These are phyloP conservation scores for Apophysomyces ossiformis DNA, from an alignment of 371 early-diverging fungal species.

Conservation along the genomic window DNA sequence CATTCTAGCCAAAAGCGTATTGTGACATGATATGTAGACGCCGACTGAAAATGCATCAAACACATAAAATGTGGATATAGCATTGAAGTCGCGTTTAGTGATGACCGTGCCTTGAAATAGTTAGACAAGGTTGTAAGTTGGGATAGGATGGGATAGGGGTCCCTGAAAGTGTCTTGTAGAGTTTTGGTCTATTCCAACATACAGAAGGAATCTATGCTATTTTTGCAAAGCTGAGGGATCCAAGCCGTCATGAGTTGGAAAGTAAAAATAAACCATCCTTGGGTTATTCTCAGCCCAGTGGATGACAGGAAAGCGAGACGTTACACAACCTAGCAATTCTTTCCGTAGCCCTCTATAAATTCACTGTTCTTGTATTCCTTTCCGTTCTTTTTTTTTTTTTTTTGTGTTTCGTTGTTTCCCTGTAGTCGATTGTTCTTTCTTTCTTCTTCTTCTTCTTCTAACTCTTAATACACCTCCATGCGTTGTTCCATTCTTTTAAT, in stretches of 20 bases:
- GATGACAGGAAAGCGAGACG: not conserved
- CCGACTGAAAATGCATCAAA: constrained; percentile 10
- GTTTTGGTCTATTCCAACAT: not conserved
- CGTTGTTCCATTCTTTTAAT: constrained; percentile 18
- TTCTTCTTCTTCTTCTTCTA: constrained; percentile 13
- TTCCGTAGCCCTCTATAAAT: constrained; percentile 2
- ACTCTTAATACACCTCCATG: constrained; percentile 11
- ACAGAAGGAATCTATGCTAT: not conserved
- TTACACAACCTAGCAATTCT: constrained; percentile 3
- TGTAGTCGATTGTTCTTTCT: constrained; percentile 12
- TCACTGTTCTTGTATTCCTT: constrained; percentile 6
- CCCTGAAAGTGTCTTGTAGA: not conserved
- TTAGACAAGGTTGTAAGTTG: too few species aligned
- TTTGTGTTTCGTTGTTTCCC: constrained; percentile 5
- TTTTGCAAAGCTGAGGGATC: not conserved
- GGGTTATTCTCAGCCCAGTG: constrained; percentile 10
- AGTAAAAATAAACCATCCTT: constrained; percentile 4
- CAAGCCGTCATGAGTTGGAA: not conserved
- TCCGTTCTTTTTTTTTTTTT: constrained; percentile 20
- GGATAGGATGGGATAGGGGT: too few species aligned
- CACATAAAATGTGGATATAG: not conserved
- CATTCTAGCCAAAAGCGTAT: not conserved
- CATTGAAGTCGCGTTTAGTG: not conserved
- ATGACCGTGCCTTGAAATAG: not conserved
- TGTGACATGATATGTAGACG: not conserved